A percentile compares a stretch with the other conserved stretches of the same genome.
Evolutionary conservation across 2,329 filamentous ascomycete genomes (phyloP).

Genomic region (Passalora sequoiae): DNA sequence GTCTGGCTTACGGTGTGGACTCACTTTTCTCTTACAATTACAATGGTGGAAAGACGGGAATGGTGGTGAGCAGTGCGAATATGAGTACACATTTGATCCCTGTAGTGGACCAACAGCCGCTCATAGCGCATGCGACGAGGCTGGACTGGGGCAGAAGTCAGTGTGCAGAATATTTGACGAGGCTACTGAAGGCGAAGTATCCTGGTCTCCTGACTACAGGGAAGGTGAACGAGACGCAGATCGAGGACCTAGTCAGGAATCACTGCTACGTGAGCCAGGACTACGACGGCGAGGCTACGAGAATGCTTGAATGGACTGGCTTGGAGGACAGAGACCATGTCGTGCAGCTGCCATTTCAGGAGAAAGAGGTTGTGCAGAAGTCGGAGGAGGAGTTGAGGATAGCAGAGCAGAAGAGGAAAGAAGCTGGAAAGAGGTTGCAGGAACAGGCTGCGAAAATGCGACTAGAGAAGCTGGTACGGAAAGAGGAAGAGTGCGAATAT

Average conservation of each 20-base stretch:
- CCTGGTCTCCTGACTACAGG: slow-evolving; percentile 62
- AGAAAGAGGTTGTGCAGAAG: slow-evolving; percentile 85
- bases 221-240: slow-evolving; percentile 79
- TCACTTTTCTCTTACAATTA: slow-evolving; percentile 93
- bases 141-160: slow-evolving; percentile 95
- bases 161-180: slow-evolving; percentile 82
- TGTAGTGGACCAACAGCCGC: slow-evolving; percentile 77
- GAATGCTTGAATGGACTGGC: slow-evolving; percentile 83
- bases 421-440: slow-evolving; percentile 83
- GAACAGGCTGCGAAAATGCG: slow-evolving; percentile 98
- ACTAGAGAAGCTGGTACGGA: slow-evolving; percentile 87
- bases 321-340: slow-evolving; percentile 84
- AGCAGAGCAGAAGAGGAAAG: slow-evolving; percentile 89
- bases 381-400: slow-evolving; percentile 86
- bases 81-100: slow-evolving; percentile 94
- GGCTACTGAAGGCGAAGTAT: slow-evolving; percentile 86
- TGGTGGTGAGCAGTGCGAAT: slow-evolving; percentile 87
- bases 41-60: slow-evolving; percentile 79
- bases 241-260: slow-evolving; percentile 78
- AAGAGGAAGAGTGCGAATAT: slow-evolving; percentile 92
- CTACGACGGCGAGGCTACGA: slow-evolving; percentile 71
- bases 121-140: slow-evolving; percentile 78
- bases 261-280: slow-evolving; percentile 85
- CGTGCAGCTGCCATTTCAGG: slow-evolving; percentile 88
- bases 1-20: slow-evolving; percentile 89